Conservation (phyloP, 768 basidiomycete genomes). For the Russula compacta region DNA sequence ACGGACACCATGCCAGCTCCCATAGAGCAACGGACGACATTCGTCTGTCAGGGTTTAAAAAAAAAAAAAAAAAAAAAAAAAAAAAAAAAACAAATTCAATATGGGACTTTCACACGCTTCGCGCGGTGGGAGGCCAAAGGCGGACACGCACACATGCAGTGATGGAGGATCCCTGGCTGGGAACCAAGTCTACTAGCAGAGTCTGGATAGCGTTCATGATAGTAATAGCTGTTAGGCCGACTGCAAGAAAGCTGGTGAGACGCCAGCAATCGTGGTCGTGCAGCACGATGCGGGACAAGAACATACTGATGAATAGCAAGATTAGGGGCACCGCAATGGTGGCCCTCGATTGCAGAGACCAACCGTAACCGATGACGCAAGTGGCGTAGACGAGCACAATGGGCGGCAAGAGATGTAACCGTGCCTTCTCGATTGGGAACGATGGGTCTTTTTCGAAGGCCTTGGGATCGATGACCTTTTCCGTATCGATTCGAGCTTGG, state of each 20-base stretch:
- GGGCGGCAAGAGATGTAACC: constrained; percentile 39
- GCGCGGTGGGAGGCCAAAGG: not conserved
- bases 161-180: constrained; percentile 53
- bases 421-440: constrained; percentile 56
- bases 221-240: constrained; percentile 38
- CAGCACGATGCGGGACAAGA: not conserved
- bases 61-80: no score
- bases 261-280: not conserved
- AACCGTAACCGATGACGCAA: constrained; percentile 48
- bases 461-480: constrained; percentile 21
- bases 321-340: constrained; percentile 46
- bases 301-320: constrained; percentile 33
- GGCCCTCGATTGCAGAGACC: constrained; percentile 43
- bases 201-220: constrained; percentile 53
- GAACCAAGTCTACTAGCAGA: constrained; percentile 56
- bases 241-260: constrained; percentile 26
- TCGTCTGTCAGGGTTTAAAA: constrained; percentile 40
- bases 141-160: constrained; percentile 55
- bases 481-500: constrained; percentile 16
- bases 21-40: constrained; percentile 55
- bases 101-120: no score
- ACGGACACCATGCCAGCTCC: constrained; percentile 55
- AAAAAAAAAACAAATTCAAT: no score
- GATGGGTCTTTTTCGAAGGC: constrained; percentile 28
- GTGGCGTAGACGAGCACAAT: constrained; percentile 33